A percentile compares a stretch with the other conserved stretches of the same genome.
Evolutionary conservation across 164 flowering plant species (phyloP).

Genomic region (Platanus orientalis): DNA sequence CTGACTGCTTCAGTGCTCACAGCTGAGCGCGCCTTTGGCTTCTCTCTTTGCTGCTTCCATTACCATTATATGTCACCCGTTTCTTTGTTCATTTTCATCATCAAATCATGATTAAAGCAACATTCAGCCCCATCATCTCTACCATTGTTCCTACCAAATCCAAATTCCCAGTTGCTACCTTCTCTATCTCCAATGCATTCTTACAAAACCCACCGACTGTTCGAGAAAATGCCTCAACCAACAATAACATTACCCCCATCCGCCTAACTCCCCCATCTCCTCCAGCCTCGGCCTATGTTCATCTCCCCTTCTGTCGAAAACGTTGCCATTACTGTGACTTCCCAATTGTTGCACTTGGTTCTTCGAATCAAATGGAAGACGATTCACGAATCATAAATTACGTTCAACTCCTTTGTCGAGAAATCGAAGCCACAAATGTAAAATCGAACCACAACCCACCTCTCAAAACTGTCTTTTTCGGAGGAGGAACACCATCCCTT

Average conservation of each 20-base stretch:
- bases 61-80: too few relatives aligned
- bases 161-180: conserved; percentile 12
- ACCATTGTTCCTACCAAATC: conserved; percentile 26
- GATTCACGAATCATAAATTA: conserved; percentile 77
- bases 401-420: conserved; percentile 53
- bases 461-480: conserved; percentile 81
- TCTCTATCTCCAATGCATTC: conserved; percentile 1
- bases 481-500: conserved; percentile 96
- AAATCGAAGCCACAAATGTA: conserved; percentile 49
- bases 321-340: conserved; percentile 98
- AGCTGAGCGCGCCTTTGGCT: too few relatives aligned
- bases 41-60: too few relatives aligned
- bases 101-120: conserved; percentile 40
- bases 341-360: conserved; percentile 79
- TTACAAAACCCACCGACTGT: conserved; percentile 37
- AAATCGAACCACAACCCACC: conserved; percentile 33
- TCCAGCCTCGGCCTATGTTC: conserved; percentile 89
- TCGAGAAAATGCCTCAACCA: conserved; percentile 64
- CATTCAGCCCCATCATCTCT: conserved; percentile 38
- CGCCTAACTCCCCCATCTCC: conserved; percentile 20
- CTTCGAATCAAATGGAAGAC: conserved; percentile 31
- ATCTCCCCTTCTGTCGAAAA: conserved; percentile 93
- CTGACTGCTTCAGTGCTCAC: too few relatives aligned
- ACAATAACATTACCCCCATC: conserved; percentile 3
- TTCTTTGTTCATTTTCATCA: neutral